Conservation (phyloP, 495 filamentous ascomycete genomes). For the Corynascus novoguineensis region DNA sequence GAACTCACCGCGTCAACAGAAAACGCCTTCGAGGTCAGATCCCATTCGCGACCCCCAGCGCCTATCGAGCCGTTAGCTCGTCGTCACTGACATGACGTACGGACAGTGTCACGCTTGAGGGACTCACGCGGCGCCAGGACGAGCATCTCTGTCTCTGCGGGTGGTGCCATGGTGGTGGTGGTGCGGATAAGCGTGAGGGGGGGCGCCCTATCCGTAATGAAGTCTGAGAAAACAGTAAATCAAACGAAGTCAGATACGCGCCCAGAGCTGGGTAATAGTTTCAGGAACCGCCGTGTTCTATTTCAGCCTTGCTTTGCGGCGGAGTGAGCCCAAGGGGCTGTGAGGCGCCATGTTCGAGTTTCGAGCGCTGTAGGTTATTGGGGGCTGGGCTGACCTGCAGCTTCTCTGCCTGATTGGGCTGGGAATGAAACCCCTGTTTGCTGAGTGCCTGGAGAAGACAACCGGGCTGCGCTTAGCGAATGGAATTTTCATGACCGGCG, state of each 20-base stretch:
- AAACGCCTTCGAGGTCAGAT: neutral
- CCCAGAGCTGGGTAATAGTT: too few species aligned
- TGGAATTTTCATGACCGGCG: neutral
- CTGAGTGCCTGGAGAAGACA: neutral
- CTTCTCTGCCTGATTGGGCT: neutral
- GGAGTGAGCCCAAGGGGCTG: too few species aligned
- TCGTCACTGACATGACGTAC: too few species aligned
- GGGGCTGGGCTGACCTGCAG: neutral
- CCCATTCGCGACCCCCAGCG: neutral
- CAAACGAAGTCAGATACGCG: too few species aligned
- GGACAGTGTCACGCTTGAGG: too few species aligned
- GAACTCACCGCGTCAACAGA: neutral
- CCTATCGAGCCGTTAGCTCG: neutral
- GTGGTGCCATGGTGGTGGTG: neutral
- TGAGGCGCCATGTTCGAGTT: too few species aligned
- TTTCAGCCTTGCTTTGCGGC: too few species aligned
- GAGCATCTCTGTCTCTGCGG: neutral
- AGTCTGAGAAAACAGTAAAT: too few species aligned
- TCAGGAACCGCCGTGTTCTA: too few species aligned
- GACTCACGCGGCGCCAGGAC: conserved; percentile 11
- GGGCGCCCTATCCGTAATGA: too few species aligned
- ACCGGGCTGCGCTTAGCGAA: neutral
- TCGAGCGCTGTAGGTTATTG: neutral
- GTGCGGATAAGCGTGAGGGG: neutral
- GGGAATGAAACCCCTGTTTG: neutral